Evolutionary conservation across 1,284 basidiomycete species (phyloP).

Genomic region (Inonotus hispidus): DNA sequence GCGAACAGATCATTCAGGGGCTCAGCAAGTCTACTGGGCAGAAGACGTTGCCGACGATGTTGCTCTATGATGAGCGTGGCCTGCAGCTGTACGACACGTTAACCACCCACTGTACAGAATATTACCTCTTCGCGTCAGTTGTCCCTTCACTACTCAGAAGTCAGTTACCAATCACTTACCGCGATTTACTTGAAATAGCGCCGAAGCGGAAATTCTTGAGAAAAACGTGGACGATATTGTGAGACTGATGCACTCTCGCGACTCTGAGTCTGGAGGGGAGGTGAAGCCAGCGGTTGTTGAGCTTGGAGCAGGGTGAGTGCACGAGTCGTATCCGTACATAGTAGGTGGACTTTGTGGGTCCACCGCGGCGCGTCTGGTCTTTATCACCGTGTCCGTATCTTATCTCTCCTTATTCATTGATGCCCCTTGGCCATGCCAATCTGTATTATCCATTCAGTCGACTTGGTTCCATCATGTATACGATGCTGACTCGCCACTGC

Average conservation of each 20-base stretch:
- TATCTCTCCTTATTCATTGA: constrained; percentile 14
- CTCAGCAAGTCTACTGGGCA: constrained; percentile 47
- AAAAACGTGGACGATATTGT: constrained; percentile 40
- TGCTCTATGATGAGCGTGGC: constrained; percentile 85
- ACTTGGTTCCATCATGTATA: not conserved
- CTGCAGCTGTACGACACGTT: constrained; percentile 81
- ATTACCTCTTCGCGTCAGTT: constrained; percentile 57
- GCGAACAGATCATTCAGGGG: constrained; percentile 47
- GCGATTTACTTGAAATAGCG: constrained; percentile 27
- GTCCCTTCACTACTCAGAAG: not conserved
- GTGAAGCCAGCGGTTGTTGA: constrained; percentile 66
- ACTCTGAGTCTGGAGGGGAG: constrained; percentile 41
- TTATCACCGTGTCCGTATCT: constrained; percentile 18
- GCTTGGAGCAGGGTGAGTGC: constrained; percentile 81
- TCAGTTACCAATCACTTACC: constrained; percentile 55
- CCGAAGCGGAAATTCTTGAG: constrained; percentile 69
- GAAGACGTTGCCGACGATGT: constrained; percentile 76
- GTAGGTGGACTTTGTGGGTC: constrained; percentile 7
- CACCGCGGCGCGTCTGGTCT: constrained; percentile 5
- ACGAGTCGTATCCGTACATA: constrained; percentile 8
- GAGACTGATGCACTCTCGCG: constrained; percentile 50
- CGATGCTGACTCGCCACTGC: constrained; percentile 2
- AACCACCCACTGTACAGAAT: constrained; percentile 77
- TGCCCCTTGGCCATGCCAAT: too few relatives aligned
- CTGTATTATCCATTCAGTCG: too few relatives aligned